Base-by-base conservation (phyloP, 164 flowering plant genomes). In the Macadamia tetraphylla region DNA sequence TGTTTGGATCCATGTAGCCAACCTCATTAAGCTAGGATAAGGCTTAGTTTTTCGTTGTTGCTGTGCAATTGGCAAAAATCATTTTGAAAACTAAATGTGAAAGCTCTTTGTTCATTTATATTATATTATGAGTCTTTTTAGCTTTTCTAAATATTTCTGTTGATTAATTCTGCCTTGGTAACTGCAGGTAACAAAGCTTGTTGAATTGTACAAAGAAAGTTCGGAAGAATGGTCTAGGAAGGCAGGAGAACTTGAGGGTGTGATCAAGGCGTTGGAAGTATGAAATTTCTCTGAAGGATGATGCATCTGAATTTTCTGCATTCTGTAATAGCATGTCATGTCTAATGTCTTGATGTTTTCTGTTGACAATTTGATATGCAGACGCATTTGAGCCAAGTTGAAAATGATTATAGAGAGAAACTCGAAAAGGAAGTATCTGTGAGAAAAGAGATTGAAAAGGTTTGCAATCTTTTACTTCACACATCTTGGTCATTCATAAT, bases 241-340 rank as follows among this genome's bases (percentile, higher is more conserved):
- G 81, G 97, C 99, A 29, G 86, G 87, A 66, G 97, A 91, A 69
- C 96, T 95, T 65, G 98, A 95, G 82, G 99, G 97, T 77, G 99
- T 89, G 29, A 88, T 95, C 67, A 91, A 87, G 73, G 99, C 99
- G 62, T 67, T 92, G 73, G 97, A 94, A 76, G 98, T 90, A 73
- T 76, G 82, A 63, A 46, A 46, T 46, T 9, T 46, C 12, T 46
- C 51, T 11, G 32, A 9, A 3, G 42, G 6, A 29, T 68, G 6
- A 10, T 60, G 13, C 42, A n/a, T 62, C 17, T 67, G 14, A 51
- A 32, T 52, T 66, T 29, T 6, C 1, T 63, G 48, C 12, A 14
- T 9, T 58, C 13, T 44, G 10, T 6, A 59, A 8, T 62, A 6
- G 13, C 32, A 40, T 56, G 17, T 61, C 17, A 31, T 58, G 49